Conservation (phyloP, 257 asterid species). For the Knoxia roxburghii region DNA sequence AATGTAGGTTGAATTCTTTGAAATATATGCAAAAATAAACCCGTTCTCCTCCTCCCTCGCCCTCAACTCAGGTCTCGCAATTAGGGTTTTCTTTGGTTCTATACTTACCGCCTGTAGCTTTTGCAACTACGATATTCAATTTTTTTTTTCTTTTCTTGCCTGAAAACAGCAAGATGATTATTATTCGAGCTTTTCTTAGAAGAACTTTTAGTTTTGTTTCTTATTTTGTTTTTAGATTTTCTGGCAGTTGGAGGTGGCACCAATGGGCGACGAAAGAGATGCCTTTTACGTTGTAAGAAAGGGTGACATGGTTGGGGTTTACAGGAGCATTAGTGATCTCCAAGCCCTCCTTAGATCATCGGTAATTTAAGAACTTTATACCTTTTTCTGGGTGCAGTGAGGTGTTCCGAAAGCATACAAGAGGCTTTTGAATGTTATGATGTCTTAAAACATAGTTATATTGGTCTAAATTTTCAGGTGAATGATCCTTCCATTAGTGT, state of each 20-base stretch:
- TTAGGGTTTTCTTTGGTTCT: background rate
- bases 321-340: constrained; percentile 83
- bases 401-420: background rate
- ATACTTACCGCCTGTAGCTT: background rate
- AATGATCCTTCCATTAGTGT: constrained; percentile 60
- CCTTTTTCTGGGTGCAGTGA: background rate
- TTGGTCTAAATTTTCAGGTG: constrained; percentile 32
- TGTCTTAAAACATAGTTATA: background rate
- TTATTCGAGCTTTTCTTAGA: background rate
- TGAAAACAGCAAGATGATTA: background rate
- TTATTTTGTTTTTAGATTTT: background rate
- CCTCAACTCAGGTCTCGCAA: background rate
- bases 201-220: background rate
- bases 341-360: constrained; percentile 66
- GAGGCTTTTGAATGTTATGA: background rate
- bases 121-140: too few relatives aligned
- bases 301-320: constrained; percentile 69
- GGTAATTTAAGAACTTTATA: constrained; percentile 31
- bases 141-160: background rate
- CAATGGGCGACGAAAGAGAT: constrained; percentile 84
- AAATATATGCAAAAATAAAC: background rate
- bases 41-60: background rate
- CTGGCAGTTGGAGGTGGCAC: background rate
- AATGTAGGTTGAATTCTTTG: background rate
- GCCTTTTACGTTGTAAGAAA: constrained; percentile 79